These are phyloP conservation scores for Senna siamea DNA, from an alignment of 306 rosid genomes.

Conservation along the genomic window DNA sequence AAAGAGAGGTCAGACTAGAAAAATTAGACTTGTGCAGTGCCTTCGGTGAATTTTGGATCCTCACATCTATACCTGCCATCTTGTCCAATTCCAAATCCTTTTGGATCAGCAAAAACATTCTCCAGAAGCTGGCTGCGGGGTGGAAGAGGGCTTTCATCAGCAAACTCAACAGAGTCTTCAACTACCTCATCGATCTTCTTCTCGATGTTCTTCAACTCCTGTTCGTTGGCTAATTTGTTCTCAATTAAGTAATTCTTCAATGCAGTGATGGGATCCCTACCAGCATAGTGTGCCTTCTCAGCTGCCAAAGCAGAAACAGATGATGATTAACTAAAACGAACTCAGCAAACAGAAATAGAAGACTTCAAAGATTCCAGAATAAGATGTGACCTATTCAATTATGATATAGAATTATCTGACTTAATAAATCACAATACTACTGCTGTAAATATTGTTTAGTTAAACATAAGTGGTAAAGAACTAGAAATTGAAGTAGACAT, in stretches of 20 bases:
- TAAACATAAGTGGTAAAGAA: slow-evolving; percentile 6
- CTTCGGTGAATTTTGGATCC: slow-evolving; percentile 97
- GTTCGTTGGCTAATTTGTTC: slow-evolving; percentile 73
- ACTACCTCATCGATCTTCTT: slow-evolving; percentile 81
- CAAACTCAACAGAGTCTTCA: slow-evolving; percentile 87
- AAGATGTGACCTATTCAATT: background rate
- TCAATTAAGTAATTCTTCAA: slow-evolving; percentile 76
- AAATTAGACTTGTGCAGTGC: slow-evolving; percentile 91
- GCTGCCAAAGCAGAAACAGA: slow-evolving; percentile 57
- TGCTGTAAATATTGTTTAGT: background rate
- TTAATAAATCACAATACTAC: background rate
- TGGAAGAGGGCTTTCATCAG: slow-evolving; percentile 87
- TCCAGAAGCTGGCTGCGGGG: slow-evolving; percentile 90
- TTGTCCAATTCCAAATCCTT: slow-evolving; percentile 97
- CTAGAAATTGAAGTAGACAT: background rate
- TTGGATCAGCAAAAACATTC: slow-evolving; percentile 97
- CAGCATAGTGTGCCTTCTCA: slow-evolving; percentile 92
- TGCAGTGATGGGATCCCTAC: slow-evolving; percentile 89
- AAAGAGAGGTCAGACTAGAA: slow-evolving; percentile 27
- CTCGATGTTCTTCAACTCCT: slow-evolving; percentile 78
- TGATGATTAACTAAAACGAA: slow-evolving; percentile 7
- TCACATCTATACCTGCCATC: slow-evolving; percentile 96
- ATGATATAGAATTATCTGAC: background rate
- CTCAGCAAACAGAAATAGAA: background rate
- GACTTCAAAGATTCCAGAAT: background rate